phyloP scores from a whole-genome alignment of 805 yeast genomes.

The Maudiozyma bulderi region DNA sequence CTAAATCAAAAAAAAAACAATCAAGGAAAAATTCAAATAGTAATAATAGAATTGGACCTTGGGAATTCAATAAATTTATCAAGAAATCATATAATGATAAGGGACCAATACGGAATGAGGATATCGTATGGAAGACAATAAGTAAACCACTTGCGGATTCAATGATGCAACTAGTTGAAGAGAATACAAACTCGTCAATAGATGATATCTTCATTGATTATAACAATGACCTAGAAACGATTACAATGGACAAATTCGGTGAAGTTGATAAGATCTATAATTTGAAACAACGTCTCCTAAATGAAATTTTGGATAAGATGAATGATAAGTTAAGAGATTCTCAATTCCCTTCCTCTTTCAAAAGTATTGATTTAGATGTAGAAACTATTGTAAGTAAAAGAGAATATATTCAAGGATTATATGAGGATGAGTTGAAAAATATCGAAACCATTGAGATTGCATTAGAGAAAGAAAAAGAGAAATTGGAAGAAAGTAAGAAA shows the following conservation, averaged over 20 bases:
- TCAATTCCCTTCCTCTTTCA: slow-evolving; percentile 19
- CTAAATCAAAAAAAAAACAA: neutral
- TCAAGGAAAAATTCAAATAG: neutral
- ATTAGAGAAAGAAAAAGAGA: slow-evolving; percentile 13
- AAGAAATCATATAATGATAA: slow-evolving; percentile 13
- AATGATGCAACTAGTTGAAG: slow-evolving; percentile 19
- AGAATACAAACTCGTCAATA: slow-evolving; percentile 16
- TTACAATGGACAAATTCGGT: slow-evolving; percentile 7
- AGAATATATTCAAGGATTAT: slow-evolving; percentile 19
- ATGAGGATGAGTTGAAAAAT: slow-evolving; percentile 15
- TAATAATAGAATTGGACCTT: slow-evolving; percentile 4
- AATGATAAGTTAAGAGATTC: slow-evolving; percentile 13
- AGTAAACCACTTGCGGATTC: slow-evolving; percentile 11
- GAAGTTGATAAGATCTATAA: slow-evolving; percentile 10
- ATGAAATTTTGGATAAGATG: slow-evolving; percentile 18
- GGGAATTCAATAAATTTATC: slow-evolving; percentile 21
- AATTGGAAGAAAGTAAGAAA: slow-evolving; percentile 10
- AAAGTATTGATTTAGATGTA: slow-evolving; percentile 21
- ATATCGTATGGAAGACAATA: slow-evolving; percentile 20
- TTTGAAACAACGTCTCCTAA: slow-evolving; percentile 16
- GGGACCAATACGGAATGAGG: slow-evolving; percentile 6
- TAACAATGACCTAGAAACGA: slow-evolving; percentile 11
- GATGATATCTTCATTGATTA: slow-evolving; percentile 19
- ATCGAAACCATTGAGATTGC: slow-evolving; percentile 19
- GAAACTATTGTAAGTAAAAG: slow-evolving; percentile 27